Base-by-base conservation (phyloP, 352 stramenopile species). In the Blastocystis hominis region DNA sequence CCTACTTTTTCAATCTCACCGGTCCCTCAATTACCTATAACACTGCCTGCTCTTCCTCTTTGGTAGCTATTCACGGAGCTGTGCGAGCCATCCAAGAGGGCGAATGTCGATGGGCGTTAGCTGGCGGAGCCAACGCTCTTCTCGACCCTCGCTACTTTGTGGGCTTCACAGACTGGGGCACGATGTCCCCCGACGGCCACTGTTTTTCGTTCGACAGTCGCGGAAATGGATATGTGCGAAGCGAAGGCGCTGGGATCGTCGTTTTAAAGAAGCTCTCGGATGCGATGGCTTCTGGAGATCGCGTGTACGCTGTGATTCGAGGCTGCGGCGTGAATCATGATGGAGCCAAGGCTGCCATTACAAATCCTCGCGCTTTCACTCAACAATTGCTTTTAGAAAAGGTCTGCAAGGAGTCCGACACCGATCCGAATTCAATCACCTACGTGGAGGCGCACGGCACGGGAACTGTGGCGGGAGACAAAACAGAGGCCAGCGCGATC, bases 71-170 rank as follows among this genome's bases (percentile, higher is more conserved):
- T 17, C 77, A 87, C 53, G 44, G 42, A 15, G 77, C 77, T 40
- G 77, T 87, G 0, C 62, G 44, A 24, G 77, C 77, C 36, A 78
- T 87, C 55, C 77, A 78, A 30, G 42, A 61, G 13, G 54, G 55
- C 7, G 77, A 87, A 40, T 87, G 77, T 50, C 24, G 42, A 15
- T 87, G 77, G 77, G 77, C 77, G 7, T 61, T 87, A 2, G 77
- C 77, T 15, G 77, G 77, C 36, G 77, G 77, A 46, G 77, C 77
- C 15, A 87, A 87, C 44, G 77, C 77, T 17, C 63, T 87, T 3
- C 61, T 87, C 4, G 77, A 87, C 55, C 77, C 77, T 87, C 77
- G 77, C 10, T 87, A 87, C 77, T 87, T 87, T 64, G 53, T 87
- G n/a, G 77, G 77, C 7, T 87, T 87, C 34, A 75, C 77, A 9